Evolutionary conservation across 2,329 filamentous ascomycete species (phyloP).

Genomic region (Stachybotrys chartarum): DNA sequence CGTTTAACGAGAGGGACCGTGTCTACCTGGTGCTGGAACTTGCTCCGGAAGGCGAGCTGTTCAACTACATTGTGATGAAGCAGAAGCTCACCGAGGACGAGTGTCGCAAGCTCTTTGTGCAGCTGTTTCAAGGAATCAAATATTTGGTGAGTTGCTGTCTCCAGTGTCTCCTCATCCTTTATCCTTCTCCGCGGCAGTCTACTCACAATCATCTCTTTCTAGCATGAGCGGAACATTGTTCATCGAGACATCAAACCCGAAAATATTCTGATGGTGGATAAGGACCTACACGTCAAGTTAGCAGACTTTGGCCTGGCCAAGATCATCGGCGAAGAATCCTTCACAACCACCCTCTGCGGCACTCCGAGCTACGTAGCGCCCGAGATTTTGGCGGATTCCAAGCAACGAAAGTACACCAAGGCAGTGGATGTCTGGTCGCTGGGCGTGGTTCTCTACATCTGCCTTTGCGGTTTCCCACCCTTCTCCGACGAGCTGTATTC

Average conservation of each 20-base stretch:
- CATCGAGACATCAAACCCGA: slow-evolving; percentile 83
- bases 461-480: slow-evolving; percentile 74
- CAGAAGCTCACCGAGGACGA: slow-evolving; percentile 73
- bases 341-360: slow-evolving; percentile 79
- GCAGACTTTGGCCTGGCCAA: slow-evolving; percentile 82
- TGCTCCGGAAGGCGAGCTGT: slow-evolving; percentile 80
- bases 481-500: slow-evolving; percentile 82
- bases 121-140: slow-evolving; percentile 80
- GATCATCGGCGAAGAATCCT: slow-evolving; percentile 84
- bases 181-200: neutral
- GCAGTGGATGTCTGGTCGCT: slow-evolving; percentile 80
- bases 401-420: slow-evolving; percentile 64
- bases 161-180: no score
- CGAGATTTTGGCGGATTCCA: slow-evolving; percentile 67
- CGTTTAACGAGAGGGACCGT: slow-evolving; percentile 83
- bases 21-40: slow-evolving; percentile 83
- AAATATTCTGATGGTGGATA: slow-evolving; percentile 70
- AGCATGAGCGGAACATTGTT: slow-evolving; percentile 90
- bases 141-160: slow-evolving; percentile 68
- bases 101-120: slow-evolving; percentile 71
- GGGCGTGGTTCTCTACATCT: slow-evolving; percentile 81
- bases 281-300: slow-evolving; percentile 71
- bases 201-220: neutral
- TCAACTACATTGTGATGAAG: slow-evolving; percentile 82
- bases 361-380: slow-evolving; percentile 64